Evolutionary conservation across 2,329 filamentous ascomycete species (phyloP).

Genomic region (Magnaporthiopsis incrustans): DNA sequence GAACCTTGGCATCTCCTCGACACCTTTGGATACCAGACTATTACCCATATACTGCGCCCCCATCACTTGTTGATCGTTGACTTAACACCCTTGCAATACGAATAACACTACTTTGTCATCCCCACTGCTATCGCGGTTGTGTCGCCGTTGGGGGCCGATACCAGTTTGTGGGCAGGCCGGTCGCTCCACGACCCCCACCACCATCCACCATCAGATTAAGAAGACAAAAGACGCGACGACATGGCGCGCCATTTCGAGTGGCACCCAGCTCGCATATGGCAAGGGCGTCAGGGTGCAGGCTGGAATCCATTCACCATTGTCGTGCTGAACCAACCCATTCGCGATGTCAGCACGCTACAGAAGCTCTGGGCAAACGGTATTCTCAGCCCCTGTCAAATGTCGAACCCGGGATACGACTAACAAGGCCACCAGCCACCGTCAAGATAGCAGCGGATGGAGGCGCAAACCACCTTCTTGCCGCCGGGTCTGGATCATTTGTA

Average conservation of each 20-base stretch:
- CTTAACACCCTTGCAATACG: not conserved
- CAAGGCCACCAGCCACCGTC: conserved; percentile 35
- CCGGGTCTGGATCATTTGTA: conserved; percentile 14
- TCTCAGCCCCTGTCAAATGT: conserved; percentile 8
- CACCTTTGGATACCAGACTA: not conserved
- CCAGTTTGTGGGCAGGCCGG: too few species aligned
- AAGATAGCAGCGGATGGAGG: conserved; percentile 83
- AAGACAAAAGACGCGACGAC: not conserved
- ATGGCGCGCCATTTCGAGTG: conserved; percentile 12
- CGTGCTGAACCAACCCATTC: conserved; percentile 44
- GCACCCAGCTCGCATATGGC: conserved; percentile 13
- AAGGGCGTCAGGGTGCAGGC: not conserved
- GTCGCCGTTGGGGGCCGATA: too few species aligned
- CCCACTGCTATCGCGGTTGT: not conserved
- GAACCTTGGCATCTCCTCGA: not conserved
- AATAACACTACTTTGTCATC: not conserved
- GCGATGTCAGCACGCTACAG: conserved; percentile 36
- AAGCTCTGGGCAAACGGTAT: conserved; percentile 42
- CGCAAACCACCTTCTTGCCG: conserved; percentile 63
- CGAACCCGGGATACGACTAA: not conserved
- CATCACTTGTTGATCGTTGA: too few species aligned
- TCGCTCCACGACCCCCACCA: not conserved
- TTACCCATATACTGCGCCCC: too few species aligned
- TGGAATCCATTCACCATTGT: conserved; percentile 31
- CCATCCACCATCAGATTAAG: not conserved